phyloP scores from a whole-genome alignment of 176 grass and related monocot species.

The Chrysopogon serrulatus region DNA sequence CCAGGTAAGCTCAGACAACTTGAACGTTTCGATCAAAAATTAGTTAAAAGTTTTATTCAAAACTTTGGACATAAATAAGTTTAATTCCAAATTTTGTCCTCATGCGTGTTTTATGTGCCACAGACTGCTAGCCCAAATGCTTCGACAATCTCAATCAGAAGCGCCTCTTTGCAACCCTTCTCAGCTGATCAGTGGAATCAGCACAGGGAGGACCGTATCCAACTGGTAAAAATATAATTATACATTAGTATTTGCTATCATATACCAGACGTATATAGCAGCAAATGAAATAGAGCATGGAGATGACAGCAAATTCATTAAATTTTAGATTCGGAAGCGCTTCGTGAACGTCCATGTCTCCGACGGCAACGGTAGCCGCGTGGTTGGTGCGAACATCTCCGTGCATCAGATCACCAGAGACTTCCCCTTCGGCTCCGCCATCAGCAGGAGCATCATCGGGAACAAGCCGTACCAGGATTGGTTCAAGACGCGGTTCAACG shows the following conservation, averaged over 20 bases:
- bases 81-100: not conserved
- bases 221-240: not conserved
- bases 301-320: too few relatives aligned
- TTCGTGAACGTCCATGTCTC: slow-evolving; percentile 57
- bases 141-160: slow-evolving; percentile 56
- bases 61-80: too few relatives aligned
- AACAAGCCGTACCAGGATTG: slow-evolving; percentile 42
- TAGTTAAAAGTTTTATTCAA: too few relatives aligned
- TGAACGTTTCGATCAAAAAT: too few relatives aligned
- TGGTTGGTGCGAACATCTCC: slow-evolving; percentile 38
- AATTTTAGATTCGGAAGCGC: slow-evolving; percentile 67
- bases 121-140: slow-evolving; percentile 44
- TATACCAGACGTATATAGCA: too few relatives aligned
- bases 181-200: slow-evolving; percentile 69
- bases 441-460: slow-evolving; percentile 4
- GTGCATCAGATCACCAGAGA: slow-evolving; percentile 58
- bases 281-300: too few relatives aligned
- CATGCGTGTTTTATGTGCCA: not conserved
- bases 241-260: too few relatives aligned
- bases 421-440: slow-evolving; percentile 78
- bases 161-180: slow-evolving; percentile 58
- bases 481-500: slow-evolving; percentile 68
- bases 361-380: slow-evolving; percentile 36
- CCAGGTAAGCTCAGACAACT: slow-evolving; percentile 65
- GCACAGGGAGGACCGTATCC: slow-evolving; percentile 62